Base-by-base conservation (phyloP, 2,329 filamentous ascomycete genomes). In the Gliomastix tumulicola region DNA sequence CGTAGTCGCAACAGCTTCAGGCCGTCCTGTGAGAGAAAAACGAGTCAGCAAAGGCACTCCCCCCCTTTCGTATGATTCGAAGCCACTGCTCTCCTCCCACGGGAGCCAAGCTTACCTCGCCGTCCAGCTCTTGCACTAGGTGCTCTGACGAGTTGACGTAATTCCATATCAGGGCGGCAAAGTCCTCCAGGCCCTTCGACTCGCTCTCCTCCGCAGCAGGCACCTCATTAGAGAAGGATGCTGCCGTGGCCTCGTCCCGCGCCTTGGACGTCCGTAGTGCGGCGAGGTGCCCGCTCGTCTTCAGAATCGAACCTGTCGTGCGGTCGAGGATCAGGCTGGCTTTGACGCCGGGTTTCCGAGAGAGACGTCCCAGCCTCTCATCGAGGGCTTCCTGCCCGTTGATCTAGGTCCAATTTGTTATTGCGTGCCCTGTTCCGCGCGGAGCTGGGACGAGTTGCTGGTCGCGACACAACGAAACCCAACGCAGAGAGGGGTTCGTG, bases 301-400 rank as follows among this genome's bases (percentile, higher is more conserved):
- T 84, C 36, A 92, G 71, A 35, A 92, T 84, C 3, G 82, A 73
- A 36, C 84, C 85, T 17, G 75, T 82, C 12, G 74, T 63, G 39
- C 84, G 77, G 48, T 88, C 84, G 30, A 92, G 68, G 37, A 88
- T 76, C 34, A 92, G 71, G 38, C 84, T 84, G 48, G 82, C 84
- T 56, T 84, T 84, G 35, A 92, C 85, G 42, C 84, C 84, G 21
- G 83, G 74, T 52, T 90, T 90, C 54, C 83, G 82, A 28, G 82
- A 79, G 31, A 92, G 69, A 15, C 83, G 79, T 32, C 74, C 75
- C 41, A 89, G 73, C 42, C 76, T 64, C 65, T 79, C 74, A 36
- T 77, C 73, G 41, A 85, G 71, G 30, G 74, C 75, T 48, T 84
- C 79, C 41, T 76, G 68, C 44, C 65, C 66, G 48, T 63, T 65